A percentile compares a stretch with the other conserved stretches of the same genome.
These are phyloP conservation scores for Aureobasidium melanogenum DNA, from an alignment of 2,329 filamentous ascomycete species.

Conservation along the genomic window DNA sequence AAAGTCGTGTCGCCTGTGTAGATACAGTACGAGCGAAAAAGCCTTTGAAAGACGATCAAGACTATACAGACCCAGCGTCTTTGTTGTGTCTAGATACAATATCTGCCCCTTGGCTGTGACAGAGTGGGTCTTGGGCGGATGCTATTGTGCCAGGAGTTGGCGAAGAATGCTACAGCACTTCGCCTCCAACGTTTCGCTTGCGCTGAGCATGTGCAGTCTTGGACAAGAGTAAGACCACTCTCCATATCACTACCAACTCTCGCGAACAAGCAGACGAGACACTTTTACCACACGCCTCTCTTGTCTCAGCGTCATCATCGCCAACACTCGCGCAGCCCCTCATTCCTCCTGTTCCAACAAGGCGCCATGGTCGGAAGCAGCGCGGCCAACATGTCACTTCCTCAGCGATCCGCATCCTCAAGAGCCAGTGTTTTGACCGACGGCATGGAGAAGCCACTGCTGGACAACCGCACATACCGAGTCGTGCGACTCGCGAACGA, in stretches of 20 bases:
- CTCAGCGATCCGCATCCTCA: slow-evolving; percentile 15
- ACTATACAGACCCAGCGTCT: not conserved
- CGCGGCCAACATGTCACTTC: slow-evolving; percentile 8
- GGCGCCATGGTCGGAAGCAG: slow-evolving; percentile 16
- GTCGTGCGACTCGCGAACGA: slow-evolving; percentile 79
- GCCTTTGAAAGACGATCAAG: not conserved
- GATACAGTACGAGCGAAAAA: not conserved
- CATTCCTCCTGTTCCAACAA: not conserved
- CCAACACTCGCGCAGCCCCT: slow-evolving; percentile 4
- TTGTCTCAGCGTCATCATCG: not conserved
- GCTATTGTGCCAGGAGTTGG: slow-evolving; percentile 2
- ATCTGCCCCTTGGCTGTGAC: not conserved
- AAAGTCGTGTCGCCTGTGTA: not conserved
- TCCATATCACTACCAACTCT: not conserved
- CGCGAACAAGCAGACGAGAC: not conserved
- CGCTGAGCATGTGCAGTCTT: slow-evolving; percentile 8
- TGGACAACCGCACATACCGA: slow-evolving; percentile 80
- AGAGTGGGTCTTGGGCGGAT: slow-evolving; percentile 5
- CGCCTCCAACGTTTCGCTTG: slow-evolving; percentile 10
- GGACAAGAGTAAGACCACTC: slow-evolving; percentile 12
- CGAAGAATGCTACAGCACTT: slow-evolving; percentile 12
- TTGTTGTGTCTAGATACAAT: not conserved
- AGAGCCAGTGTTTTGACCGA: slow-evolving; percentile 45
- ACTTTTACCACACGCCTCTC: not conserved
- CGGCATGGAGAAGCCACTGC: slow-evolving; percentile 67